Percentiles rank a stretch among this genome's conserved stretches.
These are phyloP conservation scores for Zopfochytrium polystomum DNA, from an alignment of 371 early-diverging fungal species.

Conservation along the genomic window DNA sequence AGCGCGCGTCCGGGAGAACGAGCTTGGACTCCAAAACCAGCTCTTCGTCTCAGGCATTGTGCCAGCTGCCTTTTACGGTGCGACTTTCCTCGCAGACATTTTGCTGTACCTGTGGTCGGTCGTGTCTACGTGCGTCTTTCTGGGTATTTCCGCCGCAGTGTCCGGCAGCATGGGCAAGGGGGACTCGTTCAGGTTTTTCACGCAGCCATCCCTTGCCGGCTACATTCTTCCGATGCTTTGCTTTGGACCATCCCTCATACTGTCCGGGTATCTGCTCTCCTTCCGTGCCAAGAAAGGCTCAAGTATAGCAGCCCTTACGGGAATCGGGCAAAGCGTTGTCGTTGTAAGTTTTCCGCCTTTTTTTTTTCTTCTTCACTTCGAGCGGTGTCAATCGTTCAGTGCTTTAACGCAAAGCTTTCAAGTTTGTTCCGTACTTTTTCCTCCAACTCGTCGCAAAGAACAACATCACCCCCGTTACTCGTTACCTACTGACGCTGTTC, in stretches of 20 bases:
- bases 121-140: neutral
- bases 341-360: too few species aligned
- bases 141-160: neutral
- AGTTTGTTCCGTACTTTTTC: conserved; percentile 10
- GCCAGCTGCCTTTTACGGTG: conserved; percentile 4
- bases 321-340: neutral
- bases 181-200: neutral
- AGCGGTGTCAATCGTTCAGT: neutral
- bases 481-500: neutral
- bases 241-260: conserved; percentile 9
- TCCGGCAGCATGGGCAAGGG: too few species aligned
- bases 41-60: conserved; percentile 7
- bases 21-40: conserved; percentile 3
- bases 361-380: too few species aligned
- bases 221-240: conserved; percentile 10
- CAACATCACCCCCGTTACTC: neutral
- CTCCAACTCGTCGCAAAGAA: conserved; percentile 4
- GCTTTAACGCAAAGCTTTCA: neutral
- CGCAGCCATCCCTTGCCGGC: neutral
- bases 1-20: conserved; percentile 1
- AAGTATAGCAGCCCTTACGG: neutral
- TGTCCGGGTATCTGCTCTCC: conserved; percentile 6
- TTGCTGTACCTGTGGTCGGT: conserved; percentile 10
- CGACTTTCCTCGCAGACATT: conserved; percentile 4
- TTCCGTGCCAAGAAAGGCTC: conserved; percentile 2